Evolutionary conservation across 2,329 filamentous ascomycete genomes (phyloP), one percentile per base, ranked within the genome.

Genomic region (Fusarium decemcellulare): DNA sequence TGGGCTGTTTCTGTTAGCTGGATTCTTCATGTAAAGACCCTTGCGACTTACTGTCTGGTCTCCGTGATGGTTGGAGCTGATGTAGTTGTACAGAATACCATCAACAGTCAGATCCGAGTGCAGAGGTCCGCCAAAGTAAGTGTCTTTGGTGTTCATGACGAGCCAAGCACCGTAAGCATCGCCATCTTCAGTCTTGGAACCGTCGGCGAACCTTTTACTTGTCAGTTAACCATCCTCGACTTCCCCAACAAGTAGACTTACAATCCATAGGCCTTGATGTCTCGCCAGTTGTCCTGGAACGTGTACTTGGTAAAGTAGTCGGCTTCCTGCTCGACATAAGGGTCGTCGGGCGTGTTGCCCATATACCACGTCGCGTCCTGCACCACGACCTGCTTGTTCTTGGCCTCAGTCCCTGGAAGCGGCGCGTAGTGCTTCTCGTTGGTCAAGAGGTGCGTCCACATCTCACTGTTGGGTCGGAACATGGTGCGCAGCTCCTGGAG

Each of bases 271-370:
- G 86, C 87, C 39, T 83, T 81, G 60, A 90, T 86, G 47, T 89
- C 82, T 51, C 87, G 81, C 87, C 87, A 90, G 2, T 81, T 82
- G 61, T 88, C 86, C 6, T 83, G 81, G 62, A 91, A 90, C 0
- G 86, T 90, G 71, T 91, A 91, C 74, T 91, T 91, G 23, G 89
- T 91, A 72, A 90, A 91, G 76, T 90, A 91, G 47, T 90, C 86
- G 2, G 86, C 82, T 59, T 87, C 83, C 47, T 88, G 79, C 39
- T 83, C 76, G 0, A 88, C 86, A 70, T 91, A 91, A 0, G 85
- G 80, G 72, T 89, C 86, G 15, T 85, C 72, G 0, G 84, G 83
- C 0, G 84, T 84, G 48, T 86, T 86, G 29, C 86, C 85, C 14
- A 91, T 74, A 48, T 87, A 86, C 87, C 88, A 91, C 0, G 89